Evolutionary conservation across 257 asterid genomes (phyloP), one percentile per base, ranked within the genome.

Genomic region (Euphrasia confusa): DNA sequence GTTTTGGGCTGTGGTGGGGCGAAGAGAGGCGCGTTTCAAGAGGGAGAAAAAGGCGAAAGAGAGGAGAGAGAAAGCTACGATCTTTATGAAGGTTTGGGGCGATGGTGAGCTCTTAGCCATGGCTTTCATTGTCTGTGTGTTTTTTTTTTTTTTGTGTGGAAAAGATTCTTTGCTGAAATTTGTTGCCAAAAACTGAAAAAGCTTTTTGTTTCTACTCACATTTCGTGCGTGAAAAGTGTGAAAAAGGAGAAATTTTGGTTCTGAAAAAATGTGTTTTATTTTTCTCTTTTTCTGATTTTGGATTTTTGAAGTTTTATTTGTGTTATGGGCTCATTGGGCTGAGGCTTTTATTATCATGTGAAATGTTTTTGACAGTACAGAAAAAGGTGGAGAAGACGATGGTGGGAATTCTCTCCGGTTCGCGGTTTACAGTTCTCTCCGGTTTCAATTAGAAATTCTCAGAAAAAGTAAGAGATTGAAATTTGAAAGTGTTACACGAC

Each of bases 11-110:
- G 71, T 14, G 40, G 61, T 24, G 58, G 72, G 60, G 66, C 47
- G 54, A 8, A 63, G 21, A 10, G 82, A 61, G 63, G 68, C 67
- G 26, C 49, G 78, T 61, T 70, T 78, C 63, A 76, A 63, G 26
- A 84, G 70, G 52, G 69, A 57, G 81, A 80, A 71, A 18, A 78
- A 37, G 28, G 74, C 11, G 79, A 80, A 57, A 10, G 74, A 71
- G 71, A 78, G 58, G 62, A 84, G 72, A 39, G 77, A 68, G 58
- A 82, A 58, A 42, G 74, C 58, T 60, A 67, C 37, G 64, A 78
- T 64, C 68, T 79, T 78, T 72, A 72, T 37, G 68, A 73, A 67
- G 55, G 77, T 61, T 37, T 74, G 65, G 11, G 78, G 24, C 21
- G 77, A 35, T 28, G 84, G 47, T 11, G 77, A 65, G 57, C 81